Conservation (phyloP, 202 grass and related monocot genomes). For the Eragrostis tef region DNA sequence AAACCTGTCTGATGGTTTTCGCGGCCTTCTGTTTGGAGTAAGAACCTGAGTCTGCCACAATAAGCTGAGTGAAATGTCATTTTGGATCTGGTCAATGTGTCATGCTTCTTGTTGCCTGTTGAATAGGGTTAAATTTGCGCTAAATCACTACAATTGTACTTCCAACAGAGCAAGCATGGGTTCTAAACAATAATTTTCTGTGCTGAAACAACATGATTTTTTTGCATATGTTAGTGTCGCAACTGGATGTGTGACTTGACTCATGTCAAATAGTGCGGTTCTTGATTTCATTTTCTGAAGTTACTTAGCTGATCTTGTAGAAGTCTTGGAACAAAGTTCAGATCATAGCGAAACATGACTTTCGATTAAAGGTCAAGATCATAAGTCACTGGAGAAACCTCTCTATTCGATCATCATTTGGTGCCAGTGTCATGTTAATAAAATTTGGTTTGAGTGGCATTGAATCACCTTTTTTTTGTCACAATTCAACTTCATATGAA, state of each 20-base stretch:
- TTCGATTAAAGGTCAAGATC: neutral
- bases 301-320: neutral
- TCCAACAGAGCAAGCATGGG: neutral
- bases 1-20: neutral
- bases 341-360: neutral
- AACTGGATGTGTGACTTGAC: neutral
- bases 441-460: neutral
- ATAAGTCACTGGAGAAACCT: neutral
- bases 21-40: neutral
- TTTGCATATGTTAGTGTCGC: neutral
- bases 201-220: neutral
- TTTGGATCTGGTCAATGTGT: neutral
- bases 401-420: neutral
- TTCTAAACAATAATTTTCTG: slow-evolving; percentile 15
- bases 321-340: slow-evolving; percentile 3
- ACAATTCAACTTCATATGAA: slow-evolving; percentile 11
- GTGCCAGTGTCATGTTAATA: neutral
- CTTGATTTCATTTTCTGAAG: slow-evolving; percentile 2
- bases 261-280: neutral
- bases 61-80: neutral
- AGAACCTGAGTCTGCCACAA: neutral
- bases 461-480: neutral
- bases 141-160: neutral
- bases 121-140: neutral
- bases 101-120: neutral